Conservation (phyloP, 768 basidiomycete species). For the Termitomyces sp. region DNA sequence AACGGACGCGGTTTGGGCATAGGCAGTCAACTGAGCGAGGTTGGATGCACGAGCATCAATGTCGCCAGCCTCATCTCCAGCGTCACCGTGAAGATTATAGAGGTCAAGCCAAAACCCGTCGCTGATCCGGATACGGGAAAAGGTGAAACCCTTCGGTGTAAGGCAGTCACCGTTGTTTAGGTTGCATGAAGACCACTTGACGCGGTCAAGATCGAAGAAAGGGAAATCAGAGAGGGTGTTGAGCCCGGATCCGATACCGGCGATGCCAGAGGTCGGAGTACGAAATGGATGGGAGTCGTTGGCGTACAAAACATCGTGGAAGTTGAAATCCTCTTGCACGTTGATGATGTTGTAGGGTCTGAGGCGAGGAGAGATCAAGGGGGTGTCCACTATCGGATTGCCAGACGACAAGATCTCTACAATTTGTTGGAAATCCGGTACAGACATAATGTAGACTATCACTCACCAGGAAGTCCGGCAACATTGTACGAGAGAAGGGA, state of each 20-base stretch:
- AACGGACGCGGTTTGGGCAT: slow-evolving; percentile 23
- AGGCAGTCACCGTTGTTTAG: slow-evolving; percentile 28
- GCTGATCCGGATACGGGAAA: slow-evolving; percentile 24
- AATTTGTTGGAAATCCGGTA: background rate
- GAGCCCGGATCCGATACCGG: slow-evolving; percentile 27
- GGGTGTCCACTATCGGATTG: slow-evolving; percentile 23
- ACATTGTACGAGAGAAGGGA: slow-evolving; percentile 27
- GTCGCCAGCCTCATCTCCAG: slow-evolving; percentile 28
- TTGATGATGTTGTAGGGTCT: slow-evolving; percentile 26
- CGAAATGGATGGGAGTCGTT: slow-evolving; percentile 29
- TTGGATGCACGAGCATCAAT: slow-evolving; percentile 26
- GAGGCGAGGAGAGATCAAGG: slow-evolving; percentile 25
- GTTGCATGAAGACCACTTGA: slow-evolving; percentile 25
- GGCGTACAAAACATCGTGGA: slow-evolving; percentile 28
- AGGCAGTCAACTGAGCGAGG: slow-evolving; percentile 26
- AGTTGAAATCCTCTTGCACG: slow-evolving; percentile 36
- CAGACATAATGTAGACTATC: background rate
- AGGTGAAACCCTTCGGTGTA: slow-evolving; percentile 35
- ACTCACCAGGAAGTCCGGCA: slow-evolving; percentile 27
- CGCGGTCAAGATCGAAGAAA: slow-evolving; percentile 27
- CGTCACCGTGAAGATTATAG: slow-evolving; percentile 35
- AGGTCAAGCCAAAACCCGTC: slow-evolving; percentile 29
- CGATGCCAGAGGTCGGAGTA: slow-evolving; percentile 32
- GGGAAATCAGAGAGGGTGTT: slow-evolving; percentile 32
- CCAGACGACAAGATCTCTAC: slow-evolving; percentile 24